A percentile compares a stretch with the other conserved stretches of the same genome.
Conservation (phyloP, 2,329 filamentous ascomycete genomes). For the Fulvia fulva region DNA sequence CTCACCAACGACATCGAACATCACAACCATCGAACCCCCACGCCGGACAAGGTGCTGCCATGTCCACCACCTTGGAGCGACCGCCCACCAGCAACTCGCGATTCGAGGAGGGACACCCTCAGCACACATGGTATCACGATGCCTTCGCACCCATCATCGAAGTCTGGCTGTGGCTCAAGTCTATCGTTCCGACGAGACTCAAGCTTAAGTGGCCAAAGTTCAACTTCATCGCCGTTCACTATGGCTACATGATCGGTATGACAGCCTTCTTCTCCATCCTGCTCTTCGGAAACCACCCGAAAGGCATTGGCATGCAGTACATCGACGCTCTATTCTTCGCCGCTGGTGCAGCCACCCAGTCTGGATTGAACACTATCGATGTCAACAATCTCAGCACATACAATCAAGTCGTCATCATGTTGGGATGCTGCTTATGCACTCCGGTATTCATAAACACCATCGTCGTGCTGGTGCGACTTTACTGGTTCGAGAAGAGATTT, state of each 20-base stretch:
- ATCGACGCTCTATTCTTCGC: constrained; percentile 87
- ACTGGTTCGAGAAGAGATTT: constrained; percentile 98
- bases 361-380: constrained; percentile 76
- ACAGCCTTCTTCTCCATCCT: constrained; percentile 72
- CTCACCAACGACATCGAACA: no score
- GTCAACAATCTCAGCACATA: constrained; percentile 46
- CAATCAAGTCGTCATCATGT: constrained; percentile 61
- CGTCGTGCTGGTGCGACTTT: constrained; percentile 87
- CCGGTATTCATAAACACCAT: constrained; percentile 80
- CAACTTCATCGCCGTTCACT: constrained; percentile 79
- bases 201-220: constrained; percentile 55
- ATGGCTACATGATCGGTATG: constrained; percentile 75
- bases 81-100: neutral
- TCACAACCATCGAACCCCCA: no score
- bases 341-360: constrained; percentile 84
- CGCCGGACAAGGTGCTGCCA: neutral
- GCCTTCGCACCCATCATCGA: constrained; percentile 22
- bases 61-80: neutral
- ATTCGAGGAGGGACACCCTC: neutral
- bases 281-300: constrained; percentile 53
- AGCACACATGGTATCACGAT: constrained; percentile 1
- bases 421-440: constrained; percentile 69
- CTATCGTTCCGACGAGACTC: constrained; percentile 14
- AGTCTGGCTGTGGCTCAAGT: constrained; percentile 14
- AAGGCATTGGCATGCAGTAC: constrained; percentile 58